Base-by-base conservation (phyloP, 345 rosid species). In the Brassica nigra region DNA sequence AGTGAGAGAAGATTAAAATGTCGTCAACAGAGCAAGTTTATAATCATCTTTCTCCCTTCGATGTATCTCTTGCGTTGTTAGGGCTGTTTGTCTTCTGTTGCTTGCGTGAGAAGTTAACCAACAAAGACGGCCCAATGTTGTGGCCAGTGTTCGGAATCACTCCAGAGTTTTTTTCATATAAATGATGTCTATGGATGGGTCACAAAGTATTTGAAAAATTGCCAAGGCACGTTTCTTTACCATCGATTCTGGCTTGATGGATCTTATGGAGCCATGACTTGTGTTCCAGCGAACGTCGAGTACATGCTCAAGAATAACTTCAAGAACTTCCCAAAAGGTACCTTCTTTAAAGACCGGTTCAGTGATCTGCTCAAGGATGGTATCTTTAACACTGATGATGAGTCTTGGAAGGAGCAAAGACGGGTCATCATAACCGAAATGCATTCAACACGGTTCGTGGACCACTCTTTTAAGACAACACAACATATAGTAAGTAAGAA, bases 311-410 rank as follows among this genome's bases (percentile, higher is more conserved):
- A 79, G 75, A 90, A 91, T 2, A 84, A 86, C 72, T 93, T 91
- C 83, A 76, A 72, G 31, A 93, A 91, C 87, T 93, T 74, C 78
- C 95, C 97, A 0, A 90, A 90, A 80, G 97, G 98, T 11, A 42
- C 70, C 2, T 86, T 85, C 76, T 90, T 68, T 14, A 74, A 83
- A 74, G 89, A 87, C 11, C 78, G 88, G 81, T 89, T 91, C 54
- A 34, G 3, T 4, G 95, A 93, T 73, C 74, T 93, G 71, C 93
- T 93, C 1, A 97, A 93, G 1, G 84, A 84, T 18, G 97, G 94
- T 5, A 89, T 91, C 55, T 90, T 91, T 71, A 90, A 90, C 6
- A 86, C 86, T 10, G 94, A 91, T 34, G 91, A 85, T 2, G 85
- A 82, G 2, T 62, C 71, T 2, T 91, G 97, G 94, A 68, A 49